Evolutionary conservation across 345 rosid genomes (phyloP).

Genomic region (Corymbia maculata): DNA sequence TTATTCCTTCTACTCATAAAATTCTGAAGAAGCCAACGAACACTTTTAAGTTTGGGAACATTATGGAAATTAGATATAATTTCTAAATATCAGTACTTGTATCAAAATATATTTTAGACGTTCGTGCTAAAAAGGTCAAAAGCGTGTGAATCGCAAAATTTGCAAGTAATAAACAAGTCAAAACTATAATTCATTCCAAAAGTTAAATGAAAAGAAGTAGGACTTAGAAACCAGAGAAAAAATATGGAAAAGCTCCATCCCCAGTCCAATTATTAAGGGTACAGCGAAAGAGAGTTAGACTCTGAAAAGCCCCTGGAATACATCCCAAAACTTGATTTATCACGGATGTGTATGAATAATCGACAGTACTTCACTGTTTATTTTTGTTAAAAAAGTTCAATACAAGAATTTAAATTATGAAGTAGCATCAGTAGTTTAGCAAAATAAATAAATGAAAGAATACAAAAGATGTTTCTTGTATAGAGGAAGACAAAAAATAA

Average conservation of each 20-base stretch:
- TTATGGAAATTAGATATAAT: background rate
- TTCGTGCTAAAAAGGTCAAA: background rate
- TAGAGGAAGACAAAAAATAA: background rate
- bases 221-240: background rate
- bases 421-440: background rate
- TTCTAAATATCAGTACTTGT: background rate
- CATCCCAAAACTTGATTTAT: background rate
- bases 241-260: background rate
- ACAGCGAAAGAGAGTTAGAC: background rate
- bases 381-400: background rate
- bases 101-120: background rate
- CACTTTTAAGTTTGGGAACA: background rate
- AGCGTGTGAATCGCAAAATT: background rate
- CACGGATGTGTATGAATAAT: accelerated
- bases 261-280: background rate
- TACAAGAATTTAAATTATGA: background rate
- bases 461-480: background rate
- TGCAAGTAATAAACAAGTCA: no score
- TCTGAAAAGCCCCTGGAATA: background rate
- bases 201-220: background rate
- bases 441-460: background rate
- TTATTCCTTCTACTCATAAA: background rate
- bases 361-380: background rate
- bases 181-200: background rate
- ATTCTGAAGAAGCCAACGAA: background rate